These are phyloP conservation scores for Penicillium sp. DNA, from an alignment of 2,329 filamentous ascomycete genomes.

Conservation along the genomic window DNA sequence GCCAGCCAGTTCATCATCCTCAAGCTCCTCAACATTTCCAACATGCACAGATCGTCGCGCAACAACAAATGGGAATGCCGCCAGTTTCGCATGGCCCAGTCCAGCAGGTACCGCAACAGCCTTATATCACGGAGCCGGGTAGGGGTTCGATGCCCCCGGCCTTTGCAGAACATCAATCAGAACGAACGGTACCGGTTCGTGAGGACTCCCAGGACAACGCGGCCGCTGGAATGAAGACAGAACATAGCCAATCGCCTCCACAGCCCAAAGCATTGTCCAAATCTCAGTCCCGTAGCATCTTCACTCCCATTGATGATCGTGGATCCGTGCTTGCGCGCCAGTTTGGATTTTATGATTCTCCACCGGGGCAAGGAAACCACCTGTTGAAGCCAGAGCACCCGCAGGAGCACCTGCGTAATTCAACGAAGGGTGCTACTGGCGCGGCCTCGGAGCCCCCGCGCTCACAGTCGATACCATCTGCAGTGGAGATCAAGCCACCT, in stretches of 20 bases:
- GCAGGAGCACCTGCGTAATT: conserved; percentile 55
- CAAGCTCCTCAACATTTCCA: conserved; percentile 51
- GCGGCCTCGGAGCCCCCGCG: conserved; percentile 54
- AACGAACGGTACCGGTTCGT: conserved; percentile 65
- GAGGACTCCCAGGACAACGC: conserved; percentile 63
- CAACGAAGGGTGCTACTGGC: conserved; percentile 66
- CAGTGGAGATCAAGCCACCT: conserved; percentile 74
- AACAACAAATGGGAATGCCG: conserved; percentile 39
- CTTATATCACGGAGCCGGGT: conserved; percentile 77
- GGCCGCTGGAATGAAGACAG: conserved; percentile 47
- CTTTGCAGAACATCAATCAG: conserved; percentile 64
- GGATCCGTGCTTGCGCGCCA: conserved; percentile 87
- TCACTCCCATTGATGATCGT: conserved; percentile 94
- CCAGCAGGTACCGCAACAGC: conserved; percentile 67
- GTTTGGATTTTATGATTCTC: conserved; percentile 65
- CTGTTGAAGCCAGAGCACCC: conserved; percentile 42
- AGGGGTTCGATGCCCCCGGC: conserved; percentile 75
- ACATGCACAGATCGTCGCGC: conserved; percentile 44
- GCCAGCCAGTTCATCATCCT: conserved; percentile 41
- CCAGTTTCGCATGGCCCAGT: conserved; percentile 49
- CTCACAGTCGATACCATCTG: conserved; percentile 64
- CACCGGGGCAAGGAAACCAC: conserved; percentile 53
- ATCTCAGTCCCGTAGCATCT: conserved; percentile 87
- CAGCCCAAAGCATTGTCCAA: conserved; percentile 71
- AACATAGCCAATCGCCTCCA: conserved; percentile 52